Base-by-base conservation (phyloP, 2,329 filamentous ascomycete genomes). In the Fusarium anguioides region DNA sequence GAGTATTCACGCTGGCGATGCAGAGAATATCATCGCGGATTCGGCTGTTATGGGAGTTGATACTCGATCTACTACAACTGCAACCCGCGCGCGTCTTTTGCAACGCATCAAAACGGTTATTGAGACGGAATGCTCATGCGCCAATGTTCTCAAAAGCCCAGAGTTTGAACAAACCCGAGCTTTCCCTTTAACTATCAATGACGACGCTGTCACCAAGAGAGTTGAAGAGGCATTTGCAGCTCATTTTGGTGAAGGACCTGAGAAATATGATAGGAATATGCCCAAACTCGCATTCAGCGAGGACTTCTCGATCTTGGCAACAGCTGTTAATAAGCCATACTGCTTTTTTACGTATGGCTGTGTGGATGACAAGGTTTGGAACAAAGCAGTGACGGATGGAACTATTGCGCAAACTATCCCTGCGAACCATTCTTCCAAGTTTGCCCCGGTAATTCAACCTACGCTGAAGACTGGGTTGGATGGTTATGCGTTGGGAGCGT, bases 141-240 rank as follows among this genome's bases (percentile, higher is more conserved):
- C 79, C 5, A 82, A 82, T 4, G 80, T 80, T 0, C 76, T 79
- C 0, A 69, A 76, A 41, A 72, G 77, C 17, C 85, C 86, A 0
- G 75, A 71, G 2, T 78, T 87, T 26, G 76, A 75, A 15, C 72
- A 74, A 24, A 81, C 77, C 0, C 70, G 73, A 1, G 76, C 77
- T 4, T 82, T 83, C 8, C 86, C 86, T 0, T 72, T 84, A 1
- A 83, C 84, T 0, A 78, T 83, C 60, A 89, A 89, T 59, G 85
- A 88, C 58, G 78, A 74, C 0, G 63, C 64, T 0, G 76, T 83
- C 0, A 84, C 82, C 0, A 68, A 67, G 5, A 72, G 68, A 11
- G 74, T 89, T 0, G 80, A 81, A 18, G 70, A 74, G 4, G 74
- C 77, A 0, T 88, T 87, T 64, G 60, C 66, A 0, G 62, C 74